Evolutionary conservation across 495 filamentous ascomycete species (phyloP).

Genomic region (Physcia stellaris): DNA sequence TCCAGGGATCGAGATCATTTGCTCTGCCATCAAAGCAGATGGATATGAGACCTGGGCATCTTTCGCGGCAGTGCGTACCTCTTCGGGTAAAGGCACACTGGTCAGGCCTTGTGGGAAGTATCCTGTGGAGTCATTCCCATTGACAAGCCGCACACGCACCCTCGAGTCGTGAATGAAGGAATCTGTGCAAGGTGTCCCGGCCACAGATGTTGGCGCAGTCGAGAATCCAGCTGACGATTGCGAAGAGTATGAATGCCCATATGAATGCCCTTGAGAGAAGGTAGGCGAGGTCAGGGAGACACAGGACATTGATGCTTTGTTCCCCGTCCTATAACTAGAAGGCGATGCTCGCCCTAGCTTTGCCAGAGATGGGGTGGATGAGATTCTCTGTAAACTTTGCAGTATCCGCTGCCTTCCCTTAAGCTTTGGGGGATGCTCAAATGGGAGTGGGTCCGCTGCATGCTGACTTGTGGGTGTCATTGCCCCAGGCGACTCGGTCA

Average conservation of each 20-base stretch:
- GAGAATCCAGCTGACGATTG: conserved; percentile 49
- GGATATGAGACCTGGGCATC: conserved; percentile 15
- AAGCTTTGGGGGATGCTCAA: conserved; percentile 45
- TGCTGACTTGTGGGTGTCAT: conserved; percentile 8
- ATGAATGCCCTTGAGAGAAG: conserved; percentile 36
- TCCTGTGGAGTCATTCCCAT: conserved; percentile 17
- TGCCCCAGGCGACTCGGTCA: conserved; percentile 12
- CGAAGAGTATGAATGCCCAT: conserved; percentile 45
- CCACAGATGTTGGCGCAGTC: conserved; percentile 47
- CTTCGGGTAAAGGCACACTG: conserved; percentile 49
- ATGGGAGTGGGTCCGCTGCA: conserved; percentile 18
- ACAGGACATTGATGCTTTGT: conserved; percentile 73
- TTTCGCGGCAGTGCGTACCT: conserved; percentile 39
- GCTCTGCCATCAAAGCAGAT: conserved; percentile 16
- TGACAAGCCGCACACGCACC: conserved; percentile 36
- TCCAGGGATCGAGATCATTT: conserved; percentile 34
- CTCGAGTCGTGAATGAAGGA: conserved; percentile 25
- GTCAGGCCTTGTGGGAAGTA: conserved; percentile 20
- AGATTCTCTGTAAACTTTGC: conserved; percentile 72
- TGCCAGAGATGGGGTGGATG: conserved; percentile 67
- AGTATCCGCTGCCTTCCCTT: conserved; percentile 64
- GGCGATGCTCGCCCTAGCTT: conserved; percentile 45
- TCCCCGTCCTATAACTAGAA: conserved; percentile 44
- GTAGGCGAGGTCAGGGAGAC: conserved; percentile 57
- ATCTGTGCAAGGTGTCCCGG: conserved; percentile 32